phyloP scores from a whole-genome alignment of 1,284 basidiomycete genomes.

The Heterobasidion irregulare region DNA sequence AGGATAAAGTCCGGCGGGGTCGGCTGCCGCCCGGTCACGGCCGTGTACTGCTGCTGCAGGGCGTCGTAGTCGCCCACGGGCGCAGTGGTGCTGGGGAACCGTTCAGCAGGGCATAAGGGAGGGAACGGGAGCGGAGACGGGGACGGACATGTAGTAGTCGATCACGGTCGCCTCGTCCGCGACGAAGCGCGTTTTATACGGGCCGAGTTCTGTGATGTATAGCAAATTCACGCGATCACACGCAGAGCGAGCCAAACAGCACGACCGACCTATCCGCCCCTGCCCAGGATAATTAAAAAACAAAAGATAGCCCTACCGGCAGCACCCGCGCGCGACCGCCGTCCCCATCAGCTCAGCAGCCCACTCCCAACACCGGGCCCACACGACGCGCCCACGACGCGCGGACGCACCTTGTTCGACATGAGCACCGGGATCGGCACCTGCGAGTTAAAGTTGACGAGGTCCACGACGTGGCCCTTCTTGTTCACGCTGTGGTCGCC shows the following conservation, averaged over 20 bases:
- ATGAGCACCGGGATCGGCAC: constrained; percentile 32
- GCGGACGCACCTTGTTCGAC: constrained; percentile 26
- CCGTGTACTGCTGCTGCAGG: constrained; percentile 30
- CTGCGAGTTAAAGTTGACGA: constrained; percentile 33
- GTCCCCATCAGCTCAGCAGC: background rate
- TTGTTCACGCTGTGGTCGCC: constrained; percentile 33
- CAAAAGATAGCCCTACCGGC: constrained; percentile 27
- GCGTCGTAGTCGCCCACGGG: constrained; percentile 29
- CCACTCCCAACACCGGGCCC: no score
- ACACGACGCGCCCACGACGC: background rate
- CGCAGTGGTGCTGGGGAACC: constrained; percentile 26
- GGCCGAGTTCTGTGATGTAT: constrained; percentile 23
- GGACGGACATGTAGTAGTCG: constrained; percentile 30
- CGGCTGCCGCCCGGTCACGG: constrained; percentile 31
- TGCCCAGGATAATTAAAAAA: constrained; percentile 34
- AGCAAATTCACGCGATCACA: background rate
- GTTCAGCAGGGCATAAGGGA: background rate
- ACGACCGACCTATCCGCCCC: constrained; percentile 24
- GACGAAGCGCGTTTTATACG: constrained; percentile 27
- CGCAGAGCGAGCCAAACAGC: background rate
- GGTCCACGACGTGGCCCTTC: constrained; percentile 32
- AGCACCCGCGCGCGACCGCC: background rate
- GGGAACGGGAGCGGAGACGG: background rate
- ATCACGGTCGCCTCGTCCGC: constrained; percentile 27
- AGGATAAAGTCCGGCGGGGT: constrained; percentile 29